A percentile compares a stretch with the other conserved stretches of the same genome.
These are phyloP conservation scores for Pythium aristosporum DNA, from an alignment of 352 stramenopile species.

Conservation along the genomic window DNA sequence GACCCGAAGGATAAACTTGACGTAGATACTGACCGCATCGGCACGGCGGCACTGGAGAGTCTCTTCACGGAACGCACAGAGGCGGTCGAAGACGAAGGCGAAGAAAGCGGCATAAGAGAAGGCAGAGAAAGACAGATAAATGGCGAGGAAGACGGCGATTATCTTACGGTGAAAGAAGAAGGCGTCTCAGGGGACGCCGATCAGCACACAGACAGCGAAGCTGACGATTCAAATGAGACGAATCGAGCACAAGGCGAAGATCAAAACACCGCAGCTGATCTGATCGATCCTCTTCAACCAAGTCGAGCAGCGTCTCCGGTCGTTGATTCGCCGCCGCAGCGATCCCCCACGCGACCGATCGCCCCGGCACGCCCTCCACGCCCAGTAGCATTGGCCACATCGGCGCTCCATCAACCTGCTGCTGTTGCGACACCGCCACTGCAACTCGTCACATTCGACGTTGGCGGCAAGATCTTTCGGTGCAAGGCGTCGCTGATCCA, in stretches of 20 bases:
- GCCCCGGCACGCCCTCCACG: constrained; percentile 11
- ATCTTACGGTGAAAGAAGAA: background rate
- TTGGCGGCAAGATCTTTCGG: constrained; percentile 63
- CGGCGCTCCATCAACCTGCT: background rate
- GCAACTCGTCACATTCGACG: constrained; percentile 52
- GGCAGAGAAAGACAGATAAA: background rate
- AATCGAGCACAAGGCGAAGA: background rate
- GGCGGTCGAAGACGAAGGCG: background rate
- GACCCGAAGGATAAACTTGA: background rate
- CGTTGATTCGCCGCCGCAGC: background rate
- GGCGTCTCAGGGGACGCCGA: background rate
- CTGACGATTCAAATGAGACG: background rate
- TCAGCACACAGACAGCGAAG: background rate
- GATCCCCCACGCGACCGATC: constrained; percentile 4
- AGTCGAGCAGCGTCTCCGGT: constrained; percentile 3
- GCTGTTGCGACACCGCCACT: background rate
- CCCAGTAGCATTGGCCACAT: background rate
- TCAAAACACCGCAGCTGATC: background rate
- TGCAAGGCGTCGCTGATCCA: constrained; percentile 65
- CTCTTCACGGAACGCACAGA: constrained; percentile 26
- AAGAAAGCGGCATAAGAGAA: background rate
- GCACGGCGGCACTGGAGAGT: constrained; percentile 17
- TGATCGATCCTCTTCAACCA: background rate
- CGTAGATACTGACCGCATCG: constrained; percentile 14
- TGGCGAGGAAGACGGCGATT: background rate